Percentiles rank a stretch among this genome's conserved stretches.
Conservation (phyloP, 192 early-diverging fungal species). For the Rhizophlyctis rosea region DNA sequence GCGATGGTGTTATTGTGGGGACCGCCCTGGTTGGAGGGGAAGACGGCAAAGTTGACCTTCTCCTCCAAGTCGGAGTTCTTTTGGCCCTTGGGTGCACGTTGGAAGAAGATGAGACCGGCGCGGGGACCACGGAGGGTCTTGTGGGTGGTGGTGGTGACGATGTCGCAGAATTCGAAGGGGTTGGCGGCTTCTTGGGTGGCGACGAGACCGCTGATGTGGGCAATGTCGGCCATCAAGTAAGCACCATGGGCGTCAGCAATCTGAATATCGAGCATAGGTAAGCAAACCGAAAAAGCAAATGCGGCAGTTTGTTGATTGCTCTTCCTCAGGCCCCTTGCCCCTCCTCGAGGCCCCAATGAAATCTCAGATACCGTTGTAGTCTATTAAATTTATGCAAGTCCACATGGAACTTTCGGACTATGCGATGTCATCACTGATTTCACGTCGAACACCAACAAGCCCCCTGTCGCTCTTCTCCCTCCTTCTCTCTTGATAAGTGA, state of each 20-base stretch:
- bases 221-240: slow-evolving; percentile 98
- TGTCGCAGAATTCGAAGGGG: slow-evolving; percentile 97
- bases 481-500: background rate
- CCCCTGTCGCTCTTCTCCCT: too few relatives aligned
- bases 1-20: slow-evolving; percentile 99
- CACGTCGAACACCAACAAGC: background rate
- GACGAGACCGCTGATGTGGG: slow-evolving; percentile 96
- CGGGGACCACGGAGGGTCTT: slow-evolving; percentile 99
- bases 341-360: too few relatives aligned
- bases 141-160: slow-evolving; percentile 99
- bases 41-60: slow-evolving; percentile 97
- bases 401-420: slow-evolving; percentile 4
- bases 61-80: slow-evolving; percentile 77
- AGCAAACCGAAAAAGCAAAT: too few relatives aligned
- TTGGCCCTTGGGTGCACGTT: slow-evolving; percentile 71
- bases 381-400: slow-evolving; percentile 12
- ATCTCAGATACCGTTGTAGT: slow-evolving; percentile 27
- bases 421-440: slow-evolving; percentile 12
- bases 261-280: slow-evolving; percentile 21
- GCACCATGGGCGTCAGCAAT: slow-evolving; percentile 95
- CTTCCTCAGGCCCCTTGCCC: too few relatives aligned
- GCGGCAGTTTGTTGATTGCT: background rate
- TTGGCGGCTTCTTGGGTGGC: slow-evolving; percentile 84
- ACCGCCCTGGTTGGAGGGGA: slow-evolving; percentile 99
- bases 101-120: slow-evolving; percentile 99